Evolutionary conservation across 2,329 filamentous ascomycete species (phyloP), one percentile per base, ranked within the genome.

Genomic region (Teratosphaeria viscida): DNA sequence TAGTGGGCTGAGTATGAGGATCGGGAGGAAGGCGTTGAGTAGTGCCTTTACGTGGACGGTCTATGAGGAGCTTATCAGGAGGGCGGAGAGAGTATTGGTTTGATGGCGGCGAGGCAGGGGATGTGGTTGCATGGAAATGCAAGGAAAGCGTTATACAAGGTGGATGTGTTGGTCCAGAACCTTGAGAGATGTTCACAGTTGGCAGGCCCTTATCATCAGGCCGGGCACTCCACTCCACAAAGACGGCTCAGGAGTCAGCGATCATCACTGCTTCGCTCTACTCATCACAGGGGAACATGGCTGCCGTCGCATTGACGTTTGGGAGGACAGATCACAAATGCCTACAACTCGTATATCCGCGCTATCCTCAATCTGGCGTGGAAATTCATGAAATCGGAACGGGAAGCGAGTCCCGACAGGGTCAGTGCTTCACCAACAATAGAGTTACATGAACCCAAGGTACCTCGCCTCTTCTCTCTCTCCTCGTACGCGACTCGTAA

Each of bases 41-140:
- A 92, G 88, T 57, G 94, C 94, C n/a, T 79, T 97, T 66, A 92
- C 92, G 7, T 99, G 94, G 94, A 97, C 92, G 10, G 81, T 96
- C 49, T 99, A 99, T 71, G 94, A 99, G 76, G 92, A 96, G 74
- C 75, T 96, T 67, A 87, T 97, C 63, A 79, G 92, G 61, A 81
- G 88, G 66, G 88, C 87, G 0, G 85, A 86, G 72, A 75, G 60
- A 26, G 65, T 54, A 27, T 27, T 64, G 5, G 55, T 64, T 2
- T 64, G 54, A 52, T 37, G 19, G 7, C 19, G 34, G 7, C 16
- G 16, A 16, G 37, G 12, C 37, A n/a, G 37, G 6, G 12, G 2
- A n/a, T n/a, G 37, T 5, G 11, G 1, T 43, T 43, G 37, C 5
- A 32, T 32, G 29, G 29, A 32, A 32, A 32, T 32, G 29, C 29